Conservation (phyloP, 2,329 filamentous ascomycete genomes). For the Colletotrichum cuscutae region DNA sequence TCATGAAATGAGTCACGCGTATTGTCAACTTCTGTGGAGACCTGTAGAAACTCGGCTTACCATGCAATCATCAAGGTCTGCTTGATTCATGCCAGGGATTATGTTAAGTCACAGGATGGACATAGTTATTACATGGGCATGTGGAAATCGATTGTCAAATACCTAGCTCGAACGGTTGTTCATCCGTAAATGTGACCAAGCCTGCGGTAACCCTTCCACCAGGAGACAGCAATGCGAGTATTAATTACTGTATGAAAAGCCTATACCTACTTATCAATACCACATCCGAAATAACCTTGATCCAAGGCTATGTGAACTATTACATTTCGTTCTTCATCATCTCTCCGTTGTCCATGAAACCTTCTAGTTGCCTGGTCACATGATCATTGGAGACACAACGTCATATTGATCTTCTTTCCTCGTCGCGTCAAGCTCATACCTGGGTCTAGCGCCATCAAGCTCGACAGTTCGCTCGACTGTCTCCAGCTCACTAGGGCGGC, state of each 20-base stretch:
- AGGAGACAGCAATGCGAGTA: background rate
- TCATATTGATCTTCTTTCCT: background rate
- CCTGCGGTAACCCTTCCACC: background rate
- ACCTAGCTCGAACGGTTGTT: background rate
- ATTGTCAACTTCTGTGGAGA: no score
- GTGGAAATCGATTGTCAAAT: background rate
- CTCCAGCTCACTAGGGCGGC: background rate
- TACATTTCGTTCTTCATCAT: no score
- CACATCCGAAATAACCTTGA: no score
- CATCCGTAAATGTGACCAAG: background rate
- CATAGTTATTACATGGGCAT: no score
- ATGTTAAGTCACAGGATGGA: no score
- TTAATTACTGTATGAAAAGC: background rate
- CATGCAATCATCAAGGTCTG: no score
- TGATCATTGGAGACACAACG: background rate
- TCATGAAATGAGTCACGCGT: no score
- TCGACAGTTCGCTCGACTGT: background rate
- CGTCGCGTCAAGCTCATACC: background rate
- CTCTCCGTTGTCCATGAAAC: background rate
- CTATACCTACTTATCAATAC: background rate
- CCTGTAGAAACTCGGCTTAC: no score
- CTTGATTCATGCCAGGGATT: no score
- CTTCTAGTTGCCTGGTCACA: background rate
- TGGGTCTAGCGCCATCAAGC: background rate
- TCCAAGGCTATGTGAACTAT: no score